These are phyloP conservation scores for Nemania serpens DNA, from an alignment of 2,329 filamentous ascomycete species.

Conservation along the genomic window DNA sequence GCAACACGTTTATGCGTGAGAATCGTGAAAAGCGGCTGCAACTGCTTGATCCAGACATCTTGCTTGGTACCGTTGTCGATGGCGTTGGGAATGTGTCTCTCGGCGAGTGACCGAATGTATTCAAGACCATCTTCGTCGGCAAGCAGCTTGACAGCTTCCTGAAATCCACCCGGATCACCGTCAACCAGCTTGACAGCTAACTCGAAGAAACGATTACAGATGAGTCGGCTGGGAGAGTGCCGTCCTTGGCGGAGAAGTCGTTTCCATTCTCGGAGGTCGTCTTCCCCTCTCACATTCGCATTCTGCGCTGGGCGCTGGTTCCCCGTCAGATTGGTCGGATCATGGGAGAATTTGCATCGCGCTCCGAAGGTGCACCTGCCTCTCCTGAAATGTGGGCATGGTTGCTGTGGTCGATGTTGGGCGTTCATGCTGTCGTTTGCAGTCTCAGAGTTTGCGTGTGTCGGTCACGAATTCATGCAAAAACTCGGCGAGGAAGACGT, in stretches of 20 bases:
- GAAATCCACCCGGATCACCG: conserved; percentile 38
- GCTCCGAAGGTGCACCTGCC: conserved; percentile 20
- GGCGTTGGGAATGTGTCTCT: conserved; percentile 30
- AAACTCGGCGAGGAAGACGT: no score
- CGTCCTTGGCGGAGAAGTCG: conserved; percentile 22
- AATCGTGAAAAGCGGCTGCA: conserved; percentile 44
- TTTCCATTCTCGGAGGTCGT: conserved; percentile 48
- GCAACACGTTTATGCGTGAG: conserved; percentile 43
- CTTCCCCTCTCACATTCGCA: neutral
- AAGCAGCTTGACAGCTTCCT: conserved; percentile 40
- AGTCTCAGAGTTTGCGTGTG: no score
- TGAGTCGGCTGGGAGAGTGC: conserved; percentile 3
- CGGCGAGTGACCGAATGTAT: conserved; percentile 36
- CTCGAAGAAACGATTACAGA: conserved; percentile 37
- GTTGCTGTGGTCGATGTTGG: neutral
- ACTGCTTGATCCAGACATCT: conserved; percentile 34
- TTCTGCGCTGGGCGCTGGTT: neutral
- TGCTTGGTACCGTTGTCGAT: neutral
- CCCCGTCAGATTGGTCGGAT: neutral
- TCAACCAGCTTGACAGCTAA: conserved; percentile 40
- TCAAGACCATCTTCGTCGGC: conserved; percentile 38
- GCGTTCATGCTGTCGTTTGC: conserved; percentile 6
- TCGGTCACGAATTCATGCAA: no score
- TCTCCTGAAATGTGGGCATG: conserved; percentile 13
- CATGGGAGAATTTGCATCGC: conserved; percentile 25